Evolutionary conservation across 495 filamentous ascomycete genomes (phyloP), one percentile per base, ranked within the genome.

Genomic region (Glonium stellatum): DNA sequence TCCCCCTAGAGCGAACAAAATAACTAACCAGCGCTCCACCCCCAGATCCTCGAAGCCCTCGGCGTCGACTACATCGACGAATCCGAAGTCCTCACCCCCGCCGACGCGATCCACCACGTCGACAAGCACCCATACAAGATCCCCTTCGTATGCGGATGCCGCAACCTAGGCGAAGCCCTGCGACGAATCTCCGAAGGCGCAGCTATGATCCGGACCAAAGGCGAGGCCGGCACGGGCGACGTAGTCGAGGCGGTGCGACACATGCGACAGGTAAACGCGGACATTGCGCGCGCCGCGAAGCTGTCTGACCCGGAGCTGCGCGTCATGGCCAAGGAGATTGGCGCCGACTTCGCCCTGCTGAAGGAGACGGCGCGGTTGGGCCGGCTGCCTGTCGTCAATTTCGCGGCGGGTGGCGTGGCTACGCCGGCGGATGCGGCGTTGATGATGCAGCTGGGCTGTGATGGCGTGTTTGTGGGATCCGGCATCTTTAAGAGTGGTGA

Each of bases 391-490:
- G 93, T 98, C 1, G 93, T 98, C 49, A 98, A 98, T 81, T 98
- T 98, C 67, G 93, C 93, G 3, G 93, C 93, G n/a, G 93, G 93
- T 18, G 93, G 93, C 54, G 84, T 98, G 39, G 93, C 93, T 12
- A 98, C 93, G 11, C 93, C 93, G 0, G 93, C 93, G 2, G 93
- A 98, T 78, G 93, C 93, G 13, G 93, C 93, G 34, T 79, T 98
- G 41, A 98, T 98, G 93, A 98, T 98, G 93, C 91, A 97, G 76
- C 76, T 98, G 56, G 93, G 93, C 59, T 98, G 93, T 70, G 93
- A 98, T 70, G 93, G 93, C 57, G 93, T 98, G 34, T 98, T 98
- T 69, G 93, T 98, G 48, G 93, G 93, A 34, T 88, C 84, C 48
- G 93, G 93, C 41, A 97, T 98, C 73, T 98, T 98, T 80, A 98